Conservation (phyloP, 306 rosid genomes). For the Cicer arietinum region DNA sequence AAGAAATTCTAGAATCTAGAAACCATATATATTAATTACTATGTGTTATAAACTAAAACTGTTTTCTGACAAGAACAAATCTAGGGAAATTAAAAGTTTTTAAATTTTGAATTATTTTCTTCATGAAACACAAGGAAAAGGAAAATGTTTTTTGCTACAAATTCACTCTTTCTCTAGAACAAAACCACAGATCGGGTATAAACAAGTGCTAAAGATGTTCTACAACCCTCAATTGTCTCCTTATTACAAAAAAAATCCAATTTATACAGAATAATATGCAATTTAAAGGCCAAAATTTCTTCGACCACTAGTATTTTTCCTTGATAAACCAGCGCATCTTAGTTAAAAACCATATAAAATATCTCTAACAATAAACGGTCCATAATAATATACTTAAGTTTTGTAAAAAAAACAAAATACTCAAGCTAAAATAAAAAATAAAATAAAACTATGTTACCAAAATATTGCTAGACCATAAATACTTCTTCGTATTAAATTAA, state of each 20-base stretch:
- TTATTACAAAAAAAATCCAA: conserved; percentile 8
- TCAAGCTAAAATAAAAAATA: not conserved
- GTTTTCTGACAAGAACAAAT: conserved; percentile 36
- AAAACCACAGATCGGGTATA: conserved; percentile 52
- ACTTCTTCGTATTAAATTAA: not conserved
- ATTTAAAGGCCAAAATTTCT: not conserved
- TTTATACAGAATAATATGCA: not conserved
- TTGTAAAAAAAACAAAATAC: not conserved
- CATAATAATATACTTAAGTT: too few species aligned
- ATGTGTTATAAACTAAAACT: conserved; percentile 21
- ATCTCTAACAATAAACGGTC: too few species aligned
- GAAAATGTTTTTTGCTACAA: conserved; percentile 35
- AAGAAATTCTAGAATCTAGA: not conserved
- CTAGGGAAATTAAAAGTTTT: conserved; percentile 26
- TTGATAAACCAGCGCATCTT: not conserved
- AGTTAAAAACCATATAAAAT: too few species aligned
- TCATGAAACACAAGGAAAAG: conserved; percentile 18
- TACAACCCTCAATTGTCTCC: conserved; percentile 27
- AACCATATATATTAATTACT: conserved; percentile 9
- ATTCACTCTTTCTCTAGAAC: conserved; percentile 4
- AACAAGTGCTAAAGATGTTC: conserved; percentile 30
- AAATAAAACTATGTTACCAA: not conserved
- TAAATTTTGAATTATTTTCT: conserved; percentile 43
- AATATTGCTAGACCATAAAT: conserved; percentile 4
- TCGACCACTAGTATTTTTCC: conserved; percentile 5